Base-by-base conservation (phyloP, 2,329 filamentous ascomycete genomes). In the Aureobasidium uvarum region DNA sequence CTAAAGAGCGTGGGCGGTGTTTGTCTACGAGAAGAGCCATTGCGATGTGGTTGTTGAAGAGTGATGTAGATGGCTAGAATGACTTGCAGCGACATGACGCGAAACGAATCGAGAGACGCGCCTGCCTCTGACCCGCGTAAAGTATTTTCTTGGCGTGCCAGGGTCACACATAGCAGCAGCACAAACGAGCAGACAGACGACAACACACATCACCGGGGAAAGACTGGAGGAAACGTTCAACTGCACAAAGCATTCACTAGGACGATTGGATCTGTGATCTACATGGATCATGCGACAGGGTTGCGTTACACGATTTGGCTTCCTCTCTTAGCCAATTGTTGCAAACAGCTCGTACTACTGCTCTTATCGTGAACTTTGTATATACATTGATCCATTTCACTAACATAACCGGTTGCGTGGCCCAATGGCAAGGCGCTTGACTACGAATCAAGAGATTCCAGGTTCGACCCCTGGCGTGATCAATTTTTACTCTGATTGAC, bases 1-100 rank as follows among this genome's bases (percentile, higher is more conserved):
- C 90, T 0, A 95, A 84, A 38, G 88, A 90, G 68, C 89, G 85
- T 5, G 91, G 91, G 16, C 86, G 83, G 68, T 88, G 80, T 72
- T 86, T 88, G 71, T 89, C 86, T 51, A 89, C 86, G 43, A 89
- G 79, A 14, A 89, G 79, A 66, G 86, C 85, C 86, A 89, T 89
- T 69, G 51, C 76, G 48, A 48, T 45, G 51, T 33, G 25, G 14
- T 41, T 58, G 62, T 23, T 55, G 13, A 11, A 38, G n/a, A 4
- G n/a, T 45, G 39, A 25, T 5, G 25, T 31, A 16, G 25, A 28
- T 51, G 25, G 14, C 25, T 31, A 18, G 23, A 23, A 50, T 23
- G 45, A 25, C 45, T 48, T 13, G 20, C 43, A 10, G 20, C 43
- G 43, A 43, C 4, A 18, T 41, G 16, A n/a, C 18, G 41, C n/a